Evolutionary conservation across 345 rosid species (phyloP).

Genomic region (Barbarea vulgaris): DNA sequence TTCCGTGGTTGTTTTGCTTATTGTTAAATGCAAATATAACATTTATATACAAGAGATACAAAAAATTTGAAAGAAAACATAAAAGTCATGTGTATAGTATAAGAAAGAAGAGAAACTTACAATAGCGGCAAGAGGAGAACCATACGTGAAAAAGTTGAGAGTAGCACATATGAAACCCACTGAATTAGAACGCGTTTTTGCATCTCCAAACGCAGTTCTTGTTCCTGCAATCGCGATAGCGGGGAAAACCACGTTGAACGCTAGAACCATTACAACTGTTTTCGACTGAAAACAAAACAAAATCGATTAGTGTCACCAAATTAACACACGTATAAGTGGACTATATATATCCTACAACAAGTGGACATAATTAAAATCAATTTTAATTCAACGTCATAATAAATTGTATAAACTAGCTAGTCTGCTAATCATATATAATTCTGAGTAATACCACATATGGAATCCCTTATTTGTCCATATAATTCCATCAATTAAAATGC

Average conservation of each 20-base stretch:
- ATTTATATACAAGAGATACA: not conserved
- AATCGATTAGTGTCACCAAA: slow-evolving; percentile 5
- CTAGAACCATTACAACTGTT: slow-evolving; percentile 48
- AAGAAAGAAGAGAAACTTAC: slow-evolving; percentile 42
- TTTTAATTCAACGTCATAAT: slow-evolving; percentile 10
- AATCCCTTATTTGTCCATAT: slow-evolving; percentile 16
- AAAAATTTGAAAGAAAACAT: no score
- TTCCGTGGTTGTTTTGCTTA: slow-evolving; percentile 14
- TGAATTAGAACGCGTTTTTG: slow-evolving; percentile 51
- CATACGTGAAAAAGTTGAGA: slow-evolving; percentile 77
- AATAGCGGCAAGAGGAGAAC: slow-evolving; percentile 79
- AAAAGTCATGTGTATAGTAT: no score
- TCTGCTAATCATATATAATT: slow-evolving; percentile 33
- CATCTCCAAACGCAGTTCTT: slow-evolving; percentile 47
- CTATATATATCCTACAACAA: slow-evolving; percentile 11
- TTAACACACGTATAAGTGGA: slow-evolving; percentile 17
- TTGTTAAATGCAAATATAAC: not conserved
- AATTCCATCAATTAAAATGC: slow-evolving; percentile 6
- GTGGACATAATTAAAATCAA: slow-evolving; percentile 19
- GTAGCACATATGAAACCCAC: slow-evolving; percentile 62
- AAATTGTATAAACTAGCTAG: not conserved
- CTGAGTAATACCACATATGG: slow-evolving; percentile 19
- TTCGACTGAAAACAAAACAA: slow-evolving; percentile 44
- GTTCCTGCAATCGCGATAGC: slow-evolving; percentile 52
- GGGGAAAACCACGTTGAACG: slow-evolving; percentile 54